These are phyloP conservation scores for Kluyveromyces dobzhanskii DNA, from an alignment of 805 yeast genomes.

Conservation along the genomic window DNA sequence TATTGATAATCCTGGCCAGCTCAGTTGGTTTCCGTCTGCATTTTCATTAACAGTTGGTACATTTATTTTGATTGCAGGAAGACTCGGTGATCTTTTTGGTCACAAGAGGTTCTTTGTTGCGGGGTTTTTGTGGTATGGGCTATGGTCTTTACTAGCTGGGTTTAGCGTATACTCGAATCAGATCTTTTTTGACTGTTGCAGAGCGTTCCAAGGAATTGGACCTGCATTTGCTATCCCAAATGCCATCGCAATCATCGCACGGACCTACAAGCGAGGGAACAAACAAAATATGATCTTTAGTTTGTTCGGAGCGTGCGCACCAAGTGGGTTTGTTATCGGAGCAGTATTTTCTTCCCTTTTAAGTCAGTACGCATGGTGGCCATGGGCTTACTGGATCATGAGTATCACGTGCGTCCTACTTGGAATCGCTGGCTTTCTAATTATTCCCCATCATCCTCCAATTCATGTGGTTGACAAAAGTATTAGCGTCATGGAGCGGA, in stretches of 20 bases:
- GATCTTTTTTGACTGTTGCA: slow-evolving; percentile 27
- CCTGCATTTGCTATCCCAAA: slow-evolving; percentile 51
- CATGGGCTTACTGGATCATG: slow-evolving; percentile 48
- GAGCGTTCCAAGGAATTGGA: slow-evolving; percentile 62
- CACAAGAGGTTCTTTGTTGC: slow-evolving; percentile 41
- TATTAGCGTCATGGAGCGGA: slow-evolving; percentile 4
- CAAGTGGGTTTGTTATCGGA: slow-evolving; percentile 53
- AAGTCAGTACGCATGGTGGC: slow-evolving; percentile 43
- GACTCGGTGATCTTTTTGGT: slow-evolving; percentile 64
- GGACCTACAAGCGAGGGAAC: slow-evolving; percentile 37
- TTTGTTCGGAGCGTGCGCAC: slow-evolving; percentile 52
- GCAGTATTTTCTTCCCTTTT: slow-evolving; percentile 42
- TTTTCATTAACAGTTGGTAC: slow-evolving; percentile 39
- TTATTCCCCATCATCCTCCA: slow-evolving; percentile 30
- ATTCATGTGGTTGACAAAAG: slow-evolving; percentile 7
- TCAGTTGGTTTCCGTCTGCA: slow-evolving; percentile 15
- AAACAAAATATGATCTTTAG: slow-evolving; percentile 50
- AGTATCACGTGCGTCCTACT: slow-evolving; percentile 33
- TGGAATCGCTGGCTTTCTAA: slow-evolving; percentile 28
- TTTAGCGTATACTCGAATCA: slow-evolving; percentile 32
- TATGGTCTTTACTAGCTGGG: slow-evolving; percentile 61
- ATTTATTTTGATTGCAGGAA: slow-evolving; percentile 58
- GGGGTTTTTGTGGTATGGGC: slow-evolving; percentile 48
- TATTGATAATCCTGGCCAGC: slow-evolving; percentile 12
- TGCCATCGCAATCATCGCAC: slow-evolving; percentile 43